Conservation (phyloP, 2,329 filamentous ascomycete species). For the Ophiostoma fasciatum region DNA sequence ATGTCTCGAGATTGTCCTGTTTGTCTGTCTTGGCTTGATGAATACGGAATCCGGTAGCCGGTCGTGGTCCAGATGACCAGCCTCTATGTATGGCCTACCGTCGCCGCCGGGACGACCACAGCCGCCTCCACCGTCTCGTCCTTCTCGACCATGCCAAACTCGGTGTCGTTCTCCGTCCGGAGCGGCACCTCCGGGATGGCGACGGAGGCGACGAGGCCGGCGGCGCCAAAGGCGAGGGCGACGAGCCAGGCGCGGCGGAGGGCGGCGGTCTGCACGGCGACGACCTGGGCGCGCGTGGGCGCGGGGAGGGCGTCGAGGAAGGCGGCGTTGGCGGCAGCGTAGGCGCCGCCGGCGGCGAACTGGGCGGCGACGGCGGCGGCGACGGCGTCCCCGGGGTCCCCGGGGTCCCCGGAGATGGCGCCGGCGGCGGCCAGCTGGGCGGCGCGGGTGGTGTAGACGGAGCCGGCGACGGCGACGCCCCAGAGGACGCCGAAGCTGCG, state of each 20-base stretch:
- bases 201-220: conserved; percentile 12
- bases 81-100: too few relatives aligned
- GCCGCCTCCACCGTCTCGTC: too few relatives aligned
- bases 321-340: conserved; percentile 12
- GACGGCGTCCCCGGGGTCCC: too few relatives aligned
- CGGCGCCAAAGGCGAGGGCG: conserved; percentile 15
- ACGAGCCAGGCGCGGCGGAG: conserved; percentile 15
- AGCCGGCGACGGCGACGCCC: conserved; percentile 24
- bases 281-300: conserved; percentile 10
- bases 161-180: conserved; percentile 16
- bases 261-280: conserved; percentile 9
- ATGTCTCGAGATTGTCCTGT: background rate
- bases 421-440: background rate
- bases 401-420: conserved; percentile 11
- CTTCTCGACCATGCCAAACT: conserved; percentile 15
- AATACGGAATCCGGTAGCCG: too few relatives aligned
- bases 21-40: background rate
- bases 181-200: conserved; percentile 15
- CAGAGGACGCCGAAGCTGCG: conserved; percentile 24
- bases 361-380: conserved; percentile 3
- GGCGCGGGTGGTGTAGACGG: conserved; percentile 21
- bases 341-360: conserved; percentile 14
- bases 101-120: too few relatives aligned
- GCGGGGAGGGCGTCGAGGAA: conserved; percentile 12
- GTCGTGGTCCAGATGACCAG: too few relatives aligned